Evolutionary conservation across 1,284 basidiomycete species (phyloP).

Genomic region (Cutaneotrichosporon sp.): DNA sequence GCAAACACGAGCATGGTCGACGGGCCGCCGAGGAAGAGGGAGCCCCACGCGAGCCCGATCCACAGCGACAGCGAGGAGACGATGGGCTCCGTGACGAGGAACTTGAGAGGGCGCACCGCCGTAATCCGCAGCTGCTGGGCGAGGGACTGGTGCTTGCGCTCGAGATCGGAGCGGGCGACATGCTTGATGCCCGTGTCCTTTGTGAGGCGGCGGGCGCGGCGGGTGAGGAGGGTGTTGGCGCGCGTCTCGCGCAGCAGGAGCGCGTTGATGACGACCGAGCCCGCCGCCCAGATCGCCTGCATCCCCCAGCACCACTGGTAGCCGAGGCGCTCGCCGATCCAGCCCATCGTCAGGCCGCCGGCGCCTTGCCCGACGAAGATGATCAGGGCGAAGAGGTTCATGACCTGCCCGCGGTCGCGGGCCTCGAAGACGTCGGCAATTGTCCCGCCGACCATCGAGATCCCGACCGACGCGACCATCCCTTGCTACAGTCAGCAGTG

Average conservation of each 20-base stretch:
- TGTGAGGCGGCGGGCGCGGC: constrained; percentile 49
- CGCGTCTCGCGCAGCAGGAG: constrained; percentile 53
- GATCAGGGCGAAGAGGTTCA: constrained; percentile 52
- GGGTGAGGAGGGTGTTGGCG: constrained; percentile 55
- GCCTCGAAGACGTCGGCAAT: constrained; percentile 52
- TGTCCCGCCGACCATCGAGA: constrained; percentile 50
- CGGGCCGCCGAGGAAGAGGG: constrained; percentile 44
- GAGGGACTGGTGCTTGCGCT: constrained; percentile 43
- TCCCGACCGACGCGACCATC: constrained; percentile 38
- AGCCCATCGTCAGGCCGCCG: constrained; percentile 30
- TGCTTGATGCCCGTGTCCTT: constrained; percentile 52
- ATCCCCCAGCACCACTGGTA: constrained; percentile 47
- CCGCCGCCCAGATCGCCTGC: constrained; percentile 35
- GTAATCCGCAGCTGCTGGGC: constrained; percentile 45
- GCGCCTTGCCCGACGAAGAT: constrained; percentile 49
- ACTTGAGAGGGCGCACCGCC: constrained; percentile 41
- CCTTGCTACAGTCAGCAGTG: constrained; percentile 34
- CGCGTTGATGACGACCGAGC: constrained; percentile 37
- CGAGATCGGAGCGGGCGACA: constrained; percentile 43
- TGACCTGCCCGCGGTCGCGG: constrained; percentile 50
- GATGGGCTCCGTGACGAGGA: constrained; percentile 56
- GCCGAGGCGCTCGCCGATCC: constrained; percentile 34
- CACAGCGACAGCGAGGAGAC: constrained; percentile 53
- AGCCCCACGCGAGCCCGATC: constrained; percentile 54
- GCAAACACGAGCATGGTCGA: constrained; percentile 41